Percentiles rank a stretch among this genome's conserved stretches.
These are phyloP conservation scores for Candida berthetii DNA, from an alignment of 805 yeast genomes.

Conservation along the genomic window DNA sequence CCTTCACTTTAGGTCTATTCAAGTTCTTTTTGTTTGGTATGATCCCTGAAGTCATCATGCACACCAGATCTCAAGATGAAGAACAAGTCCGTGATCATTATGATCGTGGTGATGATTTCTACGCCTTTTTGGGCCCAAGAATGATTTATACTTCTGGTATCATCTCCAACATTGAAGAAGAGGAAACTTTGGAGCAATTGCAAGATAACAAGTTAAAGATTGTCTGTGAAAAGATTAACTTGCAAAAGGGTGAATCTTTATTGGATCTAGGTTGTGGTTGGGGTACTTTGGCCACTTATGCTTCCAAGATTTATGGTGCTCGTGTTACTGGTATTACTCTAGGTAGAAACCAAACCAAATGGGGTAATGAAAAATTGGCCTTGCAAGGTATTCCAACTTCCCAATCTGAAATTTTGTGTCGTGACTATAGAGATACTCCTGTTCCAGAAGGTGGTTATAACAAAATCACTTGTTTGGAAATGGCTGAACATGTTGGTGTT, in stretches of 20 bases:
- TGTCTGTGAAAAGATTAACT: constrained; percentile 81
- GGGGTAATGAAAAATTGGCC: constrained; percentile 70
- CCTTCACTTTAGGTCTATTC: constrained; percentile 72
- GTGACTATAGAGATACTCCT: constrained; percentile 90
- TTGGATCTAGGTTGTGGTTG: constrained; percentile 93
- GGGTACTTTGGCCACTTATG: constrained; percentile 88
- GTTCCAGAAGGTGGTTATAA: constrained; percentile 63
- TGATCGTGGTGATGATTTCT: constrained; percentile 94
- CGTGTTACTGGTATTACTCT: constrained; percentile 84
- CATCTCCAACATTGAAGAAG: constrained; percentile 60
- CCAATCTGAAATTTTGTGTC: constrained; percentile 76
- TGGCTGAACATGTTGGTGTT: constrained; percentile 96
- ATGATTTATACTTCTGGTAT: constrained; percentile 91
- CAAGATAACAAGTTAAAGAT: constrained; percentile 88
- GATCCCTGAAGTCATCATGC: constrained; percentile 91
- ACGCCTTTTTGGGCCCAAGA: constrained; percentile 86
- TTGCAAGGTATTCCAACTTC: constrained; percentile 59
- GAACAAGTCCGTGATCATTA: constrained; percentile 95
- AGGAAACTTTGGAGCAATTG: constrained; percentile 70
- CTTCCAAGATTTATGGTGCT: constrained; percentile 80
- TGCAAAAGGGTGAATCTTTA: constrained; percentile 65
- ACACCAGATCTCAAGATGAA: constrained; percentile 90
- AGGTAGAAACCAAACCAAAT: constrained; percentile 86
- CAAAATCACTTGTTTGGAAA: constrained; percentile 86
- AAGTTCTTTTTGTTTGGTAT: constrained; percentile 77